phyloP scores from a whole-genome alignment of 225 moss, liverwort and hornwort genomes.

The Antitrichia curtipendula region DNA sequence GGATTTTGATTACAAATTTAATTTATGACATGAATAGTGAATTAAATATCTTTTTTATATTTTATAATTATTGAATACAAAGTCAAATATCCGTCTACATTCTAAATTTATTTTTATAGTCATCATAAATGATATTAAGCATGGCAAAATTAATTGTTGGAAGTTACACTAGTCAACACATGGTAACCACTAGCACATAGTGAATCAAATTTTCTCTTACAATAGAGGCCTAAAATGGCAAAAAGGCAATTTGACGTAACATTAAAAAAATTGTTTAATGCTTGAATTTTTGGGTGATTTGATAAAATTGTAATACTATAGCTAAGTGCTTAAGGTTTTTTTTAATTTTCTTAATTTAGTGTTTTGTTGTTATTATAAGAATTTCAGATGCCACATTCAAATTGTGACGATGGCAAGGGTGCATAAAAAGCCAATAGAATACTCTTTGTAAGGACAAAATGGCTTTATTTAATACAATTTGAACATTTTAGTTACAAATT shows the following conservation, averaged over 20 bases:
- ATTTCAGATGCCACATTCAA: neutral
- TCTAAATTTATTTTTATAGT: too few species aligned
- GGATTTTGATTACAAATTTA: neutral
- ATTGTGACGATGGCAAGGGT: accelerated
- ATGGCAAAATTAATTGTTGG: neutral
- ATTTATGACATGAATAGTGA: neutral
- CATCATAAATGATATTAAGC: neutral
- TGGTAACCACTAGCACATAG: neutral
- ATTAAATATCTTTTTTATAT: too few species aligned
- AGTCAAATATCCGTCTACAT: neutral
- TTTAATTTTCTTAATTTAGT: neutral
- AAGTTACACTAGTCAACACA: neutral
- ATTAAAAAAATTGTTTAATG: neutral
- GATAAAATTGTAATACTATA: neutral
- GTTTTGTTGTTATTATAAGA: neutral
- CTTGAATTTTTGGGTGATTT: neutral
- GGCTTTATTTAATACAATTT: neutral
- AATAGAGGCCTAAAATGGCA: accelerated
- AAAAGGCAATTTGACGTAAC: neutral
- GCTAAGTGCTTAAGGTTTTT: too few species aligned
- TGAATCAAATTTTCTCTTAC: neutral
- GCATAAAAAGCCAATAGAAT: too few species aligned
- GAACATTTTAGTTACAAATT: neutral
- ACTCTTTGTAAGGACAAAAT: neutral
- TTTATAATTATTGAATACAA: neutral